Percentiles rank a stretch among this genome's conserved stretches.
These are phyloP conservation scores for Ceratocystis eucalypticola DNA, from an alignment of 2,329 filamentous ascomycete species.

Conservation along the genomic window DNA sequence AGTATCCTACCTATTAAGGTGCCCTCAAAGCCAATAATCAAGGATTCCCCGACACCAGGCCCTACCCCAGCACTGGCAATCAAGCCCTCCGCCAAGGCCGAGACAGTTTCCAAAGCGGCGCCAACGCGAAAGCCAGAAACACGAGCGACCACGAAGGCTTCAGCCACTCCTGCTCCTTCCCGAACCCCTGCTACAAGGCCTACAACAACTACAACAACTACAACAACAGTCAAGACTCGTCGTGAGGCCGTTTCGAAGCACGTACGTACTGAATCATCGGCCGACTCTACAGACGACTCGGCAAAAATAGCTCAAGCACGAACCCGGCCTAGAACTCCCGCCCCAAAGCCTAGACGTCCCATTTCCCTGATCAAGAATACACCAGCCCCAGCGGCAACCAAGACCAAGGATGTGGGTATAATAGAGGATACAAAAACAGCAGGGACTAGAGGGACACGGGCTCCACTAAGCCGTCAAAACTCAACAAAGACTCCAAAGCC, in stretches of 20 bases:
- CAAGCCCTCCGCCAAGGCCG: constrained; percentile 5
- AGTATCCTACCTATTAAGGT: constrained; percentile 17
- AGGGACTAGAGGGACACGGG: background rate
- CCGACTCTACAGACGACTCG: constrained; percentile 8
- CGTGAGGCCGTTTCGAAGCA: constrained; percentile 6
- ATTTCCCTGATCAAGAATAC: constrained; percentile 18
- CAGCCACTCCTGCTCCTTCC: background rate
- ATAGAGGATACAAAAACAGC: background rate
- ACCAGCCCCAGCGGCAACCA: background rate
- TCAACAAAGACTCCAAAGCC: constrained; percentile 5
- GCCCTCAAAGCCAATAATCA: constrained; percentile 4
- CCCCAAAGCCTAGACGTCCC: constrained; percentile 11
- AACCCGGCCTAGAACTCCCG: constrained; percentile 17
- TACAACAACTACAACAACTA: constrained; percentile 6
- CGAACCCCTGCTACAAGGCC: background rate
- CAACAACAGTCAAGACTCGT: constrained; percentile 13
- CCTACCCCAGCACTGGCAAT: background rate
- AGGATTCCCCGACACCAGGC: background rate
- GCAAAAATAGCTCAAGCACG: constrained; percentile 7
- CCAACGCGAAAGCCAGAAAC: background rate
- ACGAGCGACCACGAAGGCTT: background rate
- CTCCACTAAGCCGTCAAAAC: constrained; percentile 12
- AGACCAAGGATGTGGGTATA: background rate
- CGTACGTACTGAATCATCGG: background rate
- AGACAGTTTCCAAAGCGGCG: background rate